Evolutionary conservation across 345 rosid species (phyloP), one percentile per base, ranked within the genome.

Genomic region (Ceriops zippeliana): DNA sequence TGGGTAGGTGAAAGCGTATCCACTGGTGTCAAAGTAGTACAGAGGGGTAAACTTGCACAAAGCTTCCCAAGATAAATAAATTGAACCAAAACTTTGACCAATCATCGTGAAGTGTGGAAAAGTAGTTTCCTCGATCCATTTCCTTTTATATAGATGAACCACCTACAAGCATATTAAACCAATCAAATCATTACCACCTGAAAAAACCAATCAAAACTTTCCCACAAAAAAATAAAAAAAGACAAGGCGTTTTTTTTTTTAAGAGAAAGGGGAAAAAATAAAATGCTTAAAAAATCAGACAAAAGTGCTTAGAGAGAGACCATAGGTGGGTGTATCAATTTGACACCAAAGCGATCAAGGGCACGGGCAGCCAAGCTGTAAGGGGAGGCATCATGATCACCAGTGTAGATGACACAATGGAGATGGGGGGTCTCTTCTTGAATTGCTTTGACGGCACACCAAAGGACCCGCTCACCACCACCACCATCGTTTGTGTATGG

Each of bases 401-500:
- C 96, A 20, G 96, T 87, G 78, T 82, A 91, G 81, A 93, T 68
- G 49, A 85, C 66, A 66, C 92, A 86, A 64, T 83, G 82, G 31
- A 93, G 87, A 77, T 87, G 83, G 5, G 93, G 87, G 38, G 20
- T 66, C 62, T 86, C 91, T 56, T 93, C 96, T 70, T 93, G 96
- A 68, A 93, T 83, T 19, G 96, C 96, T 85, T 82, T 91, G 59
- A 91, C 93, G 21, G 98, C 89, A 74, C 96, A 93, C 98, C 98
- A 93, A 46, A 93, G 88, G 37, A 91, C 98, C 72, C 98, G 78
- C 79, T 93, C 98, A 10, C 98, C 96, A 63, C 98, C 97, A 34
- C 98, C 98, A 20, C 97, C 98, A 74, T 91, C 98, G 81, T 93
- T 89, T 26, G 97, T 89, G 86, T 82, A 89, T 1, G 97, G 98